These are phyloP conservation scores for Astrocystis sublimbata DNA, from an alignment of 495 filamentous ascomycete genomes.

Conservation along the genomic window DNA sequence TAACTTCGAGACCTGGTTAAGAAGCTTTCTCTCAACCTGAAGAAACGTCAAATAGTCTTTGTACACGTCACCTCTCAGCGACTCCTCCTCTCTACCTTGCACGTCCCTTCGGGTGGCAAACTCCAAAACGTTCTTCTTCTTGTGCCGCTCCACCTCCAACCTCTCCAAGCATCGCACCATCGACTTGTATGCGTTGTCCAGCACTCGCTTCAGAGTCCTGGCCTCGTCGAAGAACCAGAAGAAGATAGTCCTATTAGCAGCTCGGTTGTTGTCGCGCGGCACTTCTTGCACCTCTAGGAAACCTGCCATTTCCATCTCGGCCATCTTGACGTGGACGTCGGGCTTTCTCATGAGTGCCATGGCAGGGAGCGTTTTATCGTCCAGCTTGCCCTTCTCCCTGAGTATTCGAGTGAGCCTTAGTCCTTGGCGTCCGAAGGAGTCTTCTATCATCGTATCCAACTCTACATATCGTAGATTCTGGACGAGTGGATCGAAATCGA, in stretches of 20 bases:
- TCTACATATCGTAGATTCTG: slow-evolving; percentile 68
- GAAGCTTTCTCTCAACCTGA: slow-evolving; percentile 69
- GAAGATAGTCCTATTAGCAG: slow-evolving; percentile 77
- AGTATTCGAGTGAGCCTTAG: slow-evolving; percentile 79
- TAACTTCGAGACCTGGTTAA: slow-evolving; percentile 72
- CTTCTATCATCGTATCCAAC: slow-evolving; percentile 73
- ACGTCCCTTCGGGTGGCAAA: slow-evolving; percentile 83
- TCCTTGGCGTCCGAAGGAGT: slow-evolving; percentile 72
- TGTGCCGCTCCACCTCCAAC: slow-evolving; percentile 66
- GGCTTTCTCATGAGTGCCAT: slow-evolving; percentile 75
- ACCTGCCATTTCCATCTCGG: slow-evolving; percentile 76
- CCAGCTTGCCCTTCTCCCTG: slow-evolving; percentile 80
- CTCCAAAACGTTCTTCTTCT: slow-evolving; percentile 65
- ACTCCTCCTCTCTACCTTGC: slow-evolving; percentile 73
- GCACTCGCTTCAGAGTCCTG: slow-evolving; percentile 60
- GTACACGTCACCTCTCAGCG: slow-evolving; percentile 67
- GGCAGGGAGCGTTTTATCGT: slow-evolving; percentile 79
- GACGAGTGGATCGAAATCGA: slow-evolving; percentile 72
- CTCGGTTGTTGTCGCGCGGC: slow-evolving; percentile 74
- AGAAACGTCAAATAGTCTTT: slow-evolving; percentile 67
- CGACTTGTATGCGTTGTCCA: slow-evolving; percentile 79
- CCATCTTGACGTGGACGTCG: slow-evolving; percentile 77
- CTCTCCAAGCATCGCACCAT: slow-evolving; percentile 87
- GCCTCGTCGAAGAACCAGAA: slow-evolving; percentile 87
- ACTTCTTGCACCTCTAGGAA: slow-evolving; percentile 91